These are phyloP conservation scores for Rhizomucor miehei DNA, from an alignment of 371 early-diverging fungal genomes.

Conservation along the genomic window DNA sequence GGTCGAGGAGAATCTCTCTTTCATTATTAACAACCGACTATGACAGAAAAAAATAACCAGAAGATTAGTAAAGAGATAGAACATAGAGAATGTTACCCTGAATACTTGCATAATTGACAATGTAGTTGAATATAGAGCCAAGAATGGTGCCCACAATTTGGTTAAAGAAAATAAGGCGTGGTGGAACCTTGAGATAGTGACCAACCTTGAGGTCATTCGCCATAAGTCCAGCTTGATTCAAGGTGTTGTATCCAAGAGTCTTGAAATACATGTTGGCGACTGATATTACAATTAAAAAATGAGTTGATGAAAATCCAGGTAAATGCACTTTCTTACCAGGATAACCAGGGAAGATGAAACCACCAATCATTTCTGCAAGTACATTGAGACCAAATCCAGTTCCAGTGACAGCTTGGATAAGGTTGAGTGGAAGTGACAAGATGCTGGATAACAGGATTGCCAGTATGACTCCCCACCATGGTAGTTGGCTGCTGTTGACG, in stretches of 20 bases:
- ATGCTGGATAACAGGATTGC: constrained; percentile 55
- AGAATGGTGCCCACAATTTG: constrained; percentile 64
- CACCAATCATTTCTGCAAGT: constrained; percentile 62
- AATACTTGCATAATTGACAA: constrained; percentile 36
- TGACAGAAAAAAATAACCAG: no score
- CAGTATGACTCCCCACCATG: constrained; percentile 73
- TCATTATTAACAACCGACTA: constrained; percentile 43
- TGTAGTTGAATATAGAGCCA: constrained; percentile 53
- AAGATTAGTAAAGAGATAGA: not conserved
- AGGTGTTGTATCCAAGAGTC: constrained; percentile 52
- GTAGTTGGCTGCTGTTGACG: constrained; percentile 46
- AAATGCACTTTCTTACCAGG: constrained; percentile 22
- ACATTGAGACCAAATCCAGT: constrained; percentile 51
- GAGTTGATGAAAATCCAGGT: not conserved
- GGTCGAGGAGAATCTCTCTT: constrained; percentile 36
- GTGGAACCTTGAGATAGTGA: constrained; percentile 77
- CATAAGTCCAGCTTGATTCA: constrained; percentile 53
- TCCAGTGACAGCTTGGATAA: constrained; percentile 39
- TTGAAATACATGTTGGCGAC: constrained; percentile 61
- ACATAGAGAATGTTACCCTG: not conserved
- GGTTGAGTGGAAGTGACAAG: constrained; percentile 32
- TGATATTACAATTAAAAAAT: not conserved
- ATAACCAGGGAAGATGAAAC: constrained; percentile 37
- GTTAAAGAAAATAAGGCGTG: constrained; percentile 54
- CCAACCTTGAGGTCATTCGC: constrained; percentile 67